These are phyloP conservation scores for Lenzites betulinus DNA, from an alignment of 768 basidiomycete genomes.

Conservation along the genomic window DNA sequence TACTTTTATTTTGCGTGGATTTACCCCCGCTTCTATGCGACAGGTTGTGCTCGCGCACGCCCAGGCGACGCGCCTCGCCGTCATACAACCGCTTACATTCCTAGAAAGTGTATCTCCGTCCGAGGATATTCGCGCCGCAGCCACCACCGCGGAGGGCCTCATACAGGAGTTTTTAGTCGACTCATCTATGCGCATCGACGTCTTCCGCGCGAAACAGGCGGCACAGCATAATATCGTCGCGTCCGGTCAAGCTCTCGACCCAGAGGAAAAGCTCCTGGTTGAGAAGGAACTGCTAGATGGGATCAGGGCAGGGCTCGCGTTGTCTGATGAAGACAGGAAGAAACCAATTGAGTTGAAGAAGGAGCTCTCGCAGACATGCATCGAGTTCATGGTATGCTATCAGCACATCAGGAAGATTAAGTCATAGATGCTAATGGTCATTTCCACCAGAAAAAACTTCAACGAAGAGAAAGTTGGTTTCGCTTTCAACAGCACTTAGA, in stretches of 20 bases:
- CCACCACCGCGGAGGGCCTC: conserved; percentile 68
- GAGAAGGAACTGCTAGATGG: conserved; percentile 84
- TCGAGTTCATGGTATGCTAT: conserved; percentile 73
- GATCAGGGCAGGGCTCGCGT: conserved; percentile 73
- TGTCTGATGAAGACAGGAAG: conserved; percentile 63
- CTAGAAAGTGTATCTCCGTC: conserved; percentile 79
- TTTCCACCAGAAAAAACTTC: conserved; percentile 69
- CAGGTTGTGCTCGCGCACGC: conserved; percentile 64
- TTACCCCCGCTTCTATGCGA: too few species aligned
- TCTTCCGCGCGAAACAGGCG: conserved; percentile 70
- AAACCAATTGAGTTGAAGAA: conserved; percentile 68
- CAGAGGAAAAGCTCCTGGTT: conserved; percentile 75
- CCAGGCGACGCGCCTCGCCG: conserved; percentile 53
- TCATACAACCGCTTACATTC: conserved; percentile 66
- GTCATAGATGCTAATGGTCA: not conserved
- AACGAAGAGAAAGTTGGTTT: conserved; percentile 80
- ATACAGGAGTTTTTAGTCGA: conserved; percentile 74
- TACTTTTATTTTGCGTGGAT: conserved; percentile 5
- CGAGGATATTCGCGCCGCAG: conserved; percentile 77
- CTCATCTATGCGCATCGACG: conserved; percentile 77
- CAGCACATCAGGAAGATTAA: not conserved
- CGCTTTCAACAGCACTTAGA: not conserved
- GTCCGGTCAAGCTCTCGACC: conserved; percentile 55
- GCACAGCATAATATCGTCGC: conserved; percentile 64
- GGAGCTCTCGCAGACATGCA: conserved; percentile 69